These are phyloP conservation scores for Xylogone sp. DNA, from an alignment of 2,329 filamentous ascomycete genomes.

Conservation along the genomic window DNA sequence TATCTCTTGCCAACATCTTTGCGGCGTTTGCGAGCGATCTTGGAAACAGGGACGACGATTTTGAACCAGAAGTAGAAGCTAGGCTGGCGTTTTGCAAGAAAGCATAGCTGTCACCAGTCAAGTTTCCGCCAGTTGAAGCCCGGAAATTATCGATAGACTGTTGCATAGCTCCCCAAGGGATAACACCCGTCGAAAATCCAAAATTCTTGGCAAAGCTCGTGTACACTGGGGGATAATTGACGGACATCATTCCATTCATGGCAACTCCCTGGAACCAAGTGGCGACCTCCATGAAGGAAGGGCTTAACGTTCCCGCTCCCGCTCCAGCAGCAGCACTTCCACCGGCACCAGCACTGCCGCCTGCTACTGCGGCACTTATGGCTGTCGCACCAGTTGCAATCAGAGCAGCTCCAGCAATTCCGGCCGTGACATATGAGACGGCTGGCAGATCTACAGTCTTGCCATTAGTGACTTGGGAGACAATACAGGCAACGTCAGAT, in stretches of 20 bases:
- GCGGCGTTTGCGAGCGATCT: constrained; percentile 45
- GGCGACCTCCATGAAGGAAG: constrained; percentile 80
- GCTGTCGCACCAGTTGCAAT: constrained; percentile 70
- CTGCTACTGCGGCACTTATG: constrained; percentile 54
- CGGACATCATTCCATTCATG: constrained; percentile 93
- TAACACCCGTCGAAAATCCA: constrained; percentile 80
- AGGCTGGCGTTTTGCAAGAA: constrained; percentile 74
- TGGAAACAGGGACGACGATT: constrained; percentile 41
- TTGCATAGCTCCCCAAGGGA: constrained; percentile 81
- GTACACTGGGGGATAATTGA: constrained; percentile 83
- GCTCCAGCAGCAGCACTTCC: constrained; percentile 51
- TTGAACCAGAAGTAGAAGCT: constrained; percentile 59
- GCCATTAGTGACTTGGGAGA: constrained; percentile 79
- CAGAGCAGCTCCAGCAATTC: constrained; percentile 81
- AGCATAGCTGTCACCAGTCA: constrained; percentile 73
- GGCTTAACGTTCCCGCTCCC: constrained; percentile 66
- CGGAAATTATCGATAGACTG: constrained; percentile 81
- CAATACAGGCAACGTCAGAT: constrained; percentile 73
- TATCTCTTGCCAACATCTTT: constrained; percentile 51
- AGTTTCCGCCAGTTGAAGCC: constrained; percentile 74
- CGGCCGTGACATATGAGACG: constrained; percentile 79
- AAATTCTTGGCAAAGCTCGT: constrained; percentile 91
- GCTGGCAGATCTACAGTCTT: constrained; percentile 73
- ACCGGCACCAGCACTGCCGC: constrained; percentile 39
- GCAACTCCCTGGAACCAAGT: constrained; percentile 92